Conservation (phyloP, 148 eudicot genomes). For the Arbutus unedo region DNA sequence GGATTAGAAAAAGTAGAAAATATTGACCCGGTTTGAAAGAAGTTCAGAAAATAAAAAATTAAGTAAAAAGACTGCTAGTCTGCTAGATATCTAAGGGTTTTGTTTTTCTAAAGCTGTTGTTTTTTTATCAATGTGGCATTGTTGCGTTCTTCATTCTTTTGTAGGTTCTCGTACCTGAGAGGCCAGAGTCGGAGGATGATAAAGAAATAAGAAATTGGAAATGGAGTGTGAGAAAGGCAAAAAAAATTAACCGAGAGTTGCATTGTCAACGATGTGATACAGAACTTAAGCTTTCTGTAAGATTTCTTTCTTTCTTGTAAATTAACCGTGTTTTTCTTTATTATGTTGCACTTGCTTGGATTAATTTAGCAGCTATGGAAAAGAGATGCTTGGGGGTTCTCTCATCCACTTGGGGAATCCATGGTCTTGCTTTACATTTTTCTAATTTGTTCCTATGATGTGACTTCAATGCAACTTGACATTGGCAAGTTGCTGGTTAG, state of each 20-base stretch:
- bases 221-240: conserved; percentile 65
- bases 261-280: conserved; percentile 81
- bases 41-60: too few relatives aligned
- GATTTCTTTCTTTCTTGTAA: conserved; percentile 17
- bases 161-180: conserved; percentile 75
- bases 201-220: conserved; percentile 65
- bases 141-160: conserved; percentile 18
- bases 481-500: background rate
- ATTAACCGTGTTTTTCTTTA: background rate
- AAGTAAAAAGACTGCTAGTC: too few relatives aligned
- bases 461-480: background rate
- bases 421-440: background rate
- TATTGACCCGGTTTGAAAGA: background rate
- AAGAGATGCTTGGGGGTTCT: background rate
- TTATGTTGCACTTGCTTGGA: background rate
- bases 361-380: background rate
- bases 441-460: background rate
- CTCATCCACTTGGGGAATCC: background rate
- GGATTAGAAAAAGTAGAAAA: background rate
- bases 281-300: conserved; percentile 82
- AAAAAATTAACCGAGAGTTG: conserved; percentile 72
- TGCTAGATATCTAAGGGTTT: background rate
- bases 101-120: background rate
- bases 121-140: background rate
- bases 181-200: conserved; percentile 51